Evolutionary conservation across 768 basidiomycete genomes (phyloP).

Genomic region (Leccinum olivaceopallidum): DNA sequence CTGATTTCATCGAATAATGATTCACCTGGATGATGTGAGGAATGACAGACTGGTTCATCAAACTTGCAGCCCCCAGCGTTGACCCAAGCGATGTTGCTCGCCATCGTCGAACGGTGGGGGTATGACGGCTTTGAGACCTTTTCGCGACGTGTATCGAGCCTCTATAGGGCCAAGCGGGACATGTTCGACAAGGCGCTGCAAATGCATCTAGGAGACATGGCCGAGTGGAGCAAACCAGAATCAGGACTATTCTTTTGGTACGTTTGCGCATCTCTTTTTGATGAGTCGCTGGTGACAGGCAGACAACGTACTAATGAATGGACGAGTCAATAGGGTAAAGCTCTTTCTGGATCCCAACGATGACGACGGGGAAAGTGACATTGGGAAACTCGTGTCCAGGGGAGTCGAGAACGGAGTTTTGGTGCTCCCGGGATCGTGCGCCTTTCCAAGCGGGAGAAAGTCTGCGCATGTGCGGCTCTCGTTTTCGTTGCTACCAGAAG

Average conservation of each 20-base stretch:
- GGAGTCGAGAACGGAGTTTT: conserved; percentile 77
- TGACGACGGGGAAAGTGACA: conserved; percentile 49
- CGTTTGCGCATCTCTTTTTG: not conserved
- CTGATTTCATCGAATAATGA: not conserved
- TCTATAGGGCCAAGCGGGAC: conserved; percentile 68
- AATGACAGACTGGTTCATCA: conserved; percentile 57
- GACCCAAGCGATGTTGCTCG: conserved; percentile 53
- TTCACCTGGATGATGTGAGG: not conserved
- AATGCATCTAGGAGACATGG: conserved; percentile 69
- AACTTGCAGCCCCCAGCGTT: conserved; percentile 62
- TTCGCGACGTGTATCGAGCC: conserved; percentile 56
- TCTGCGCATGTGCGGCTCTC: conserved; percentile 72
- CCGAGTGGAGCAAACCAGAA: conserved; percentile 59
- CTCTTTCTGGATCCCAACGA: conserved; percentile 42
- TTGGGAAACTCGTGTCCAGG: conserved; percentile 59
- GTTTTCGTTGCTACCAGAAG: conserved; percentile 59
- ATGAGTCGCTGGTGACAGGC: not conserved
- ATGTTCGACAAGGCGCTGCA: conserved; percentile 70
- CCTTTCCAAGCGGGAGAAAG: conserved; percentile 66
- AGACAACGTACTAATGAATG: not conserved
- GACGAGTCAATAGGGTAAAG: conserved; percentile 51
- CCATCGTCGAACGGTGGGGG: conserved; percentile 64
- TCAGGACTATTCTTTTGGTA: not conserved
- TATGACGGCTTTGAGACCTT: conserved; percentile 70
- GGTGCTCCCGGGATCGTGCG: conserved; percentile 78